Evolutionary conservation across 306 rosid species (phyloP).

Genomic region (Cotoneaster glaucophyllus): DNA sequence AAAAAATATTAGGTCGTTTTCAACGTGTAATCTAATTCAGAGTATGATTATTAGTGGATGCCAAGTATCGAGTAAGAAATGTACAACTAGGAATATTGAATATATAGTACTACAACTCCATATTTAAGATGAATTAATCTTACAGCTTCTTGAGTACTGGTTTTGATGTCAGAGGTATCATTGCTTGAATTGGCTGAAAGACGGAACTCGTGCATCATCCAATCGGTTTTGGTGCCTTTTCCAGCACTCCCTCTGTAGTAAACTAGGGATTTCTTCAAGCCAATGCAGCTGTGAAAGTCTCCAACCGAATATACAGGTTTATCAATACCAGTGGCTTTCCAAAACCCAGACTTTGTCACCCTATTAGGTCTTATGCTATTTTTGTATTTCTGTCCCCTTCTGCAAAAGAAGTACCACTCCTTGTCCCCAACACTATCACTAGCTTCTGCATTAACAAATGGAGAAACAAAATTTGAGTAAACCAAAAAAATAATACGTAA

Average conservation of each 20-base stretch:
- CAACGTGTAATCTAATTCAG: neutral
- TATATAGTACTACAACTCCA: neutral
- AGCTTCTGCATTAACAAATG: constrained; percentile 13
- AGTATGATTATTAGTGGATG: neutral
- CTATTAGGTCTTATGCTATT: constrained; percentile 36
- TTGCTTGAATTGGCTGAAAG: neutral
- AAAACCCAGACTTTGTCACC: constrained; percentile 33
- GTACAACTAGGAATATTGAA: neutral
- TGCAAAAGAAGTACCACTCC: constrained; percentile 35
- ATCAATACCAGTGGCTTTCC: constrained; percentile 43
- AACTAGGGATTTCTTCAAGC: constrained; percentile 14
- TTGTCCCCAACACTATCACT: constrained; percentile 24
- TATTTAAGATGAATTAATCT: neutral
- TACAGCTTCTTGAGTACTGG: constrained; percentile 13
- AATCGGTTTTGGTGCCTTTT: constrained; percentile 17
- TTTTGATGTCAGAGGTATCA: neutral
- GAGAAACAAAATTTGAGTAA: neutral
- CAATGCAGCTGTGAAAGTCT: constrained; percentile 9
- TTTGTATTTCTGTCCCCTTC: constrained; percentile 34
- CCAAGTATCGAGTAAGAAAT: neutral
- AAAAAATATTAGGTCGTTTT: neutral
- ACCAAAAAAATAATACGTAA: neutral
- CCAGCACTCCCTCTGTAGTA: constrained; percentile 15
- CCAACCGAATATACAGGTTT: constrained; percentile 19
- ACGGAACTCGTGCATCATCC: constrained; percentile 19